phyloP scores from a whole-genome alignment of 2,329 filamentous ascomycete genomes.

The Nemania serpens region DNA sequence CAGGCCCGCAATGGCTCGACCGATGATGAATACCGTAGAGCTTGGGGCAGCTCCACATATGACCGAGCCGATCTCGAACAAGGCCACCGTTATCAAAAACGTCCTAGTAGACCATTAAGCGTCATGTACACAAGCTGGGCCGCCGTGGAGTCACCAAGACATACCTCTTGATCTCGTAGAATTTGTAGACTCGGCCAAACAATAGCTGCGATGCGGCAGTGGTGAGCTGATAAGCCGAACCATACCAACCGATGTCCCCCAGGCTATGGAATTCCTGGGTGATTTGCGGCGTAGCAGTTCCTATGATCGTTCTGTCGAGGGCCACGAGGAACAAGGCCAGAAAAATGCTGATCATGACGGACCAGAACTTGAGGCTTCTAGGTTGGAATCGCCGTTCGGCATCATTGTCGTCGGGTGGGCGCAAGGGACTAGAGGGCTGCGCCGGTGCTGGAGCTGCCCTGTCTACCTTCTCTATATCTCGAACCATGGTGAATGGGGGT shows the following conservation, averaged over 20 bases:
- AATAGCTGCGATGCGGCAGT: conserved; percentile 59
- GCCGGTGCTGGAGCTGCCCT: conserved; percentile 1
- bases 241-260: conserved; percentile 68
- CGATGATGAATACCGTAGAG: conserved; percentile 59
- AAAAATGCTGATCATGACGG: conserved; percentile 58
- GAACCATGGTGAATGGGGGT: conserved; percentile 10
- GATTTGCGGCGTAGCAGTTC: conserved; percentile 59
- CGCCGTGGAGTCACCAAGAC: conserved; percentile 23
- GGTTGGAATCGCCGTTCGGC: conserved; percentile 54
- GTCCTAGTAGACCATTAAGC: conserved; percentile 37
- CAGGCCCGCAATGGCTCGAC: conserved; percentile 60
- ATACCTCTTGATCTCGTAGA: conserved; percentile 56
- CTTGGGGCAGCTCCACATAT: conserved; percentile 58
- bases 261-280: conserved; percentile 62
- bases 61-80: conserved; percentile 60
- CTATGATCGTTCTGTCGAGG: conserved; percentile 61
- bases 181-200: conserved; percentile 59
- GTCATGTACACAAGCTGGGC: background rate
- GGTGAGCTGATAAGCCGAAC: conserved; percentile 64
- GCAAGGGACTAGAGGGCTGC: conserved; percentile 2
- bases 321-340: conserved; percentile 62
- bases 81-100: conserved; percentile 52
- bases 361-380: conserved; percentile 59
- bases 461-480: conserved; percentile 28
- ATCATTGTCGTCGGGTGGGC: conserved; percentile 13